Evolutionary conservation across 2,329 filamentous ascomycete genomes (phyloP).

Genomic region (Xylariaceae sp.): DNA sequence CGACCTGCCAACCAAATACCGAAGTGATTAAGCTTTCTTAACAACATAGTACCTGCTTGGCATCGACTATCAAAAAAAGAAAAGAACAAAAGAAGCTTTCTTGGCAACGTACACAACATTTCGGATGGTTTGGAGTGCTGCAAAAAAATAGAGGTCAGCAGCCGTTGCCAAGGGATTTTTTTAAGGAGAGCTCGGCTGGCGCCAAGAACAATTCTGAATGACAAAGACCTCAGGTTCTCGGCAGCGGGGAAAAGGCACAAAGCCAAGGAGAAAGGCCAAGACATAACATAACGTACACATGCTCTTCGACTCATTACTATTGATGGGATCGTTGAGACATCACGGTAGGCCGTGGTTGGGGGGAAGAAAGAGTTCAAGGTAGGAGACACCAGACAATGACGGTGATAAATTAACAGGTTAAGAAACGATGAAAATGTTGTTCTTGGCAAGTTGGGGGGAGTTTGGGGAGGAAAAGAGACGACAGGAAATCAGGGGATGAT

Average conservation of each 20-base stretch:
- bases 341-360: constrained; percentile 22
- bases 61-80: constrained; percentile 25
- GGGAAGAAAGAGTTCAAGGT: constrained; percentile 9
- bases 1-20: constrained; percentile 17
- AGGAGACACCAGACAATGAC: background rate
- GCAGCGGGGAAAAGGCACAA: constrained; percentile 23
- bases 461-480: constrained; percentile 30
- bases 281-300: constrained; percentile 38
- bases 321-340: constrained; percentile 33
- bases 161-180: constrained; percentile 36
- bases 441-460: constrained; percentile 39
- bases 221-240: constrained; percentile 18
- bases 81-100: constrained; percentile 33
- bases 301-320: constrained; percentile 37
- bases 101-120: constrained; percentile 42
- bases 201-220: constrained; percentile 35
- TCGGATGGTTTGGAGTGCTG: constrained; percentile 40
- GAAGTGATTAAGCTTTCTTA: constrained; percentile 22
- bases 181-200: constrained; percentile 36
- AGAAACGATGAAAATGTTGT: constrained; percentile 34
- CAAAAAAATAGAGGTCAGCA: constrained; percentile 37
- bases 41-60: constrained; percentile 20
- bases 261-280: constrained; percentile 9
- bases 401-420: background rate
- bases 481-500: constrained; percentile 14